phyloP scores from a whole-genome alignment of 163 green algal genomes.

The Scenedesmus sp. region DNA sequence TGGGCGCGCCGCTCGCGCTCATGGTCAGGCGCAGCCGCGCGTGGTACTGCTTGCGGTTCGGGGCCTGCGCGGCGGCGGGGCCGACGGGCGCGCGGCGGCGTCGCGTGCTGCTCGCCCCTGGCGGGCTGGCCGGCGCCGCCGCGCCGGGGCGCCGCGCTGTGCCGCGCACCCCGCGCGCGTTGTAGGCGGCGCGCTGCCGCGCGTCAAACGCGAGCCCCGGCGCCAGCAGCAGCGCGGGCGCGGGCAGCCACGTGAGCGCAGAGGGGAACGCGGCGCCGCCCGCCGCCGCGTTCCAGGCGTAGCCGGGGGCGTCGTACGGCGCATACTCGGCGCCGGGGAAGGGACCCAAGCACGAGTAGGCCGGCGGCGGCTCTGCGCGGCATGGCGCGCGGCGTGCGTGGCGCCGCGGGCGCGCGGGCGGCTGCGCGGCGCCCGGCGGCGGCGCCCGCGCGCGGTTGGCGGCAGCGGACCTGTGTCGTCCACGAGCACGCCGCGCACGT shows the following conservation, averaged over 20 bases:
- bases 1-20: background rate
- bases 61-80: slow-evolving; percentile 1
- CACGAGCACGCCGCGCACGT: slow-evolving; percentile 27
- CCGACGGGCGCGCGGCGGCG: too few species aligned
- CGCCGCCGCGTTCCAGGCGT: slow-evolving; percentile 36
- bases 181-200: slow-evolving; percentile 29
- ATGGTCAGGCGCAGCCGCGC: slow-evolving; percentile 27
- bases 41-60: slow-evolving; percentile 13
- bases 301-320: background rate
- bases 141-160: too few species aligned
- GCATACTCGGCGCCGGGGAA: slow-evolving; percentile 43
- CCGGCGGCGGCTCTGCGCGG: slow-evolving; percentile 13
- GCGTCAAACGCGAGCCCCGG: slow-evolving; percentile 19
- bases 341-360: slow-evolving; percentile 12
- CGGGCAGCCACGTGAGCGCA: slow-evolving; percentile 14
- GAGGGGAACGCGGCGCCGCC: slow-evolving; percentile 1
- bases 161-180: slow-evolving; percentile 15
- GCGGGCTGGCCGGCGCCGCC: too few species aligned
- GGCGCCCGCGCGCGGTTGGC: too few species aligned
- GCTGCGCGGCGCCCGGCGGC: too few species aligned
- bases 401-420: background rate
- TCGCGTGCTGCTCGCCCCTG: too few species aligned
- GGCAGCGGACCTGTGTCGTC: slow-evolving; percentile 33
- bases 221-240: slow-evolving; percentile 30
- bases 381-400: background rate